Percentiles rank a stretch among this genome's conserved stretches.
phyloP scores from a whole-genome alignment of 768 basidiomycete genomes.

The Sporobolomyces pararoseus region DNA sequence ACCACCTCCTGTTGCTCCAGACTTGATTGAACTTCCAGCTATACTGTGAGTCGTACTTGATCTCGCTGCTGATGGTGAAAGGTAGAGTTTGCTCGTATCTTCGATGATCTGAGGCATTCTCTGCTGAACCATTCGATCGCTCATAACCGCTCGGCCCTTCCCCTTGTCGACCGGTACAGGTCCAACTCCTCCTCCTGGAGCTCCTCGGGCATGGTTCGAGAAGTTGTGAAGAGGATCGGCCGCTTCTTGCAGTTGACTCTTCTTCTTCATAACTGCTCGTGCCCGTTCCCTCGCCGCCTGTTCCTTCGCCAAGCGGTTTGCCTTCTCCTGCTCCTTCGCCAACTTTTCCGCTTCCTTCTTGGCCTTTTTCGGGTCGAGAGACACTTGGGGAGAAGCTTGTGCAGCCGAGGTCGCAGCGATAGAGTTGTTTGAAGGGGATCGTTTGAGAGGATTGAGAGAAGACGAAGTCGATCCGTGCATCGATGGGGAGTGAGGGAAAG shows the following conservation, averaged over 20 bases:
- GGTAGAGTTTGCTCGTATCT: constrained; percentile 35
- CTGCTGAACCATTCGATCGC: constrained; percentile 37
- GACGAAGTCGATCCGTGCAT: constrained; percentile 6
- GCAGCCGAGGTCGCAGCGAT: constrained; percentile 15
- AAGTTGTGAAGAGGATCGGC: constrained; percentile 45
- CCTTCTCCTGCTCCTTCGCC: constrained; percentile 49
- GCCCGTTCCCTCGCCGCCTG: constrained; percentile 51
- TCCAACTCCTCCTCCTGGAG: not conserved
- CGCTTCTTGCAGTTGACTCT: constrained; percentile 46
- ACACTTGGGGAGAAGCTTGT: constrained; percentile 10
- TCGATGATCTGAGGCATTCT: constrained; percentile 45
- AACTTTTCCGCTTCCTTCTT: constrained; percentile 50
- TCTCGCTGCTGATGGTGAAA: constrained; percentile 2
- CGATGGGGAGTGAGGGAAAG: constrained; percentile 6
- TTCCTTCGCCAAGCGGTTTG: constrained; percentile 50
- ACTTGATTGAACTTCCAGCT: not conserved
- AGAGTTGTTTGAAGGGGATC: constrained; percentile 47
- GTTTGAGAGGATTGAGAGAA: constrained; percentile 45
- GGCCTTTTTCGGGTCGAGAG: constrained; percentile 51
- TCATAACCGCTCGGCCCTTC: constrained; percentile 26
- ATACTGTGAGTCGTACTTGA: not conserved
- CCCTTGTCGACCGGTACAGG: constrained; percentile 30
- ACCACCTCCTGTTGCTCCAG: not conserved
- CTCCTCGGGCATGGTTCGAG: constrained; percentile 16
- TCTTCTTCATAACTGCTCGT: constrained; percentile 53